Percentiles rank a stretch among this genome's conserved stretches.
These are phyloP conservation scores for Cryomyces antarcticus DNA, from an alignment of 495 filamentous ascomycete genomes.

Conservation along the genomic window DNA sequence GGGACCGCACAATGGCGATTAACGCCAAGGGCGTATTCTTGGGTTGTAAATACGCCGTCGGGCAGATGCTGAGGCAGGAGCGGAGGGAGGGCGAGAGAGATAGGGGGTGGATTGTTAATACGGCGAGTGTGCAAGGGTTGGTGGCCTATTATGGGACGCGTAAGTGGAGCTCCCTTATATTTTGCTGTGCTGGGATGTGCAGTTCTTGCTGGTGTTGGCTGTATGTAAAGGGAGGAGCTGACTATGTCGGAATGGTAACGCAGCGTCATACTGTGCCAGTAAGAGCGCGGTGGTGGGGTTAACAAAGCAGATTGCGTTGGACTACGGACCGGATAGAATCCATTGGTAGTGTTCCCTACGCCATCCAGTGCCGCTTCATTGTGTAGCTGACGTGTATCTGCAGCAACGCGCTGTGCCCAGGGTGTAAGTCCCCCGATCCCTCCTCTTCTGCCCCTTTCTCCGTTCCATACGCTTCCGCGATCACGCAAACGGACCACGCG, in stretches of 20 bases:
- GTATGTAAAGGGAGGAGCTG: no score
- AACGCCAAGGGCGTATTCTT: constrained; percentile 42
- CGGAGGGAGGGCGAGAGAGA: constrained; percentile 21
- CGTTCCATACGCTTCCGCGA: background rate
- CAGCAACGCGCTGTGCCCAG: constrained; percentile 36
- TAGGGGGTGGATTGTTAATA: constrained; percentile 37
- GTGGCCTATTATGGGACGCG: constrained; percentile 13
- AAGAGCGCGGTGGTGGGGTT: constrained; percentile 31
- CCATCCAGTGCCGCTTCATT: no score
- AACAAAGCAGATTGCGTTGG: constrained; percentile 29
- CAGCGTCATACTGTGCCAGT: constrained; percentile 28
- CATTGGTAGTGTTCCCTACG: no score
- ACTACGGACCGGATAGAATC: constrained; percentile 30
- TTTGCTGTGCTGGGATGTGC: background rate
- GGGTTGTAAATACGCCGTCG: constrained; percentile 27
- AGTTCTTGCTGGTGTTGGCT: no score
- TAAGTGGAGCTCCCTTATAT: constrained; percentile 7
- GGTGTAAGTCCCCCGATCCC: constrained; percentile 22
- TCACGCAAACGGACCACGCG: constrained; percentile 1
- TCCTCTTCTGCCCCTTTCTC: no score
- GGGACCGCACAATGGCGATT: constrained; percentile 53
- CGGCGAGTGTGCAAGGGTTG: constrained; percentile 26
- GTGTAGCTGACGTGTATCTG: no score
- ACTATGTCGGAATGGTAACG: background rate
- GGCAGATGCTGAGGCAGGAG: constrained; percentile 31